A percentile compares a stretch with the other conserved stretches of the same genome.
phyloP scores from a whole-genome alignment of 768 basidiomycete species.

The Collybia sp. region DNA sequence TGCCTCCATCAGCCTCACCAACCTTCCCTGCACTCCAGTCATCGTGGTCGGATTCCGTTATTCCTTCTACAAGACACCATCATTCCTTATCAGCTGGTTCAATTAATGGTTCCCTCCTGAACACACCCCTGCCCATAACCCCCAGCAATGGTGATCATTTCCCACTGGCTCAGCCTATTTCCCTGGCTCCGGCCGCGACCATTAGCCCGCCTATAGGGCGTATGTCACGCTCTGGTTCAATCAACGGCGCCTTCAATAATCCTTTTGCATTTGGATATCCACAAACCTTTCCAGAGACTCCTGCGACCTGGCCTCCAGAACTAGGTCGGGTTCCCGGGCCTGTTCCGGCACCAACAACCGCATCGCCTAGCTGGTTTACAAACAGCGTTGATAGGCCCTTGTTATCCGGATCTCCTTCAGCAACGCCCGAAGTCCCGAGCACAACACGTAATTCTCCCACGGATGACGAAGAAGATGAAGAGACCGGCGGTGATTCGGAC shows the following conservation, averaged over 20 bases:
- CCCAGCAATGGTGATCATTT: slow-evolving; percentile 13
- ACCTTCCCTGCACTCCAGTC: slow-evolving; percentile 26
- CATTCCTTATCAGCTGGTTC: slow-evolving; percentile 38
- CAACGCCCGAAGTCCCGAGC: slow-evolving; percentile 23
- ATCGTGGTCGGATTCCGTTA: slow-evolving; percentile 34
- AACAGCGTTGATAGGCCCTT: slow-evolving; percentile 11
- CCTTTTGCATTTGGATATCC: slow-evolving; percentile 31
- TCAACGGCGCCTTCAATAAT: slow-evolving; percentile 39
- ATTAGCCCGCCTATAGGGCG: slow-evolving; percentile 41
- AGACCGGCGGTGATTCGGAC: slow-evolving; percentile 37
- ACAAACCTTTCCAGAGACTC: slow-evolving; percentile 20
- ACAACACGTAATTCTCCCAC: slow-evolving; percentile 36
- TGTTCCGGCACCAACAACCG: slow-evolving; percentile 3
- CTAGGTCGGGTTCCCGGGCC: slow-evolving; percentile 7
- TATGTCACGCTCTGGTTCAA: slow-evolving; percentile 55
- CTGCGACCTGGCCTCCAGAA: slow-evolving; percentile 9
- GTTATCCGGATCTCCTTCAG: slow-evolving; percentile 19
- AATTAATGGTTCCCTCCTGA: slow-evolving; percentile 16
- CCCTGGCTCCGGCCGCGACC: slow-evolving; percentile 9
- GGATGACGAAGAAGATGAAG: slow-evolving; percentile 48
- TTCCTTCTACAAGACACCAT: slow-evolving; percentile 32
- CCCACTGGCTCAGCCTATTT: slow-evolving; percentile 8
- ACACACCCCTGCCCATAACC: slow-evolving; percentile 9
- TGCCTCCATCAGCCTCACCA: slow-evolving; percentile 13
- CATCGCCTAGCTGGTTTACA: slow-evolving; percentile 12